Base-by-base conservation (phyloP, 1,284 basidiomycete species). In the Ceratobasidium sp. region DNA sequence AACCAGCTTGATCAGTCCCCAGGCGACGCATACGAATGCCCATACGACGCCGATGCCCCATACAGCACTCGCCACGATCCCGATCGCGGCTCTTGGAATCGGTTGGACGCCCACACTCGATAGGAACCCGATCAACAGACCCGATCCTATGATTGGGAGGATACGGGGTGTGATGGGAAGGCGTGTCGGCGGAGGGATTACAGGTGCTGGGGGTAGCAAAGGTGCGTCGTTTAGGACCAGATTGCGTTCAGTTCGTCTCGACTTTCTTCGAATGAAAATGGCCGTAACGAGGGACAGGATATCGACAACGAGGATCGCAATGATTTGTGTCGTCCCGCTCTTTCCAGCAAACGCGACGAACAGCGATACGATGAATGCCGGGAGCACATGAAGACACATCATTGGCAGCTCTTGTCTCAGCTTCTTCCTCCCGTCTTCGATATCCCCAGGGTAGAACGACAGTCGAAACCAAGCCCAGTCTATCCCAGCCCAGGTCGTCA, bases 41-140 rank as follows among this genome's bases (percentile, higher is more conserved):
- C 78, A 71, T 32, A 79, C 50, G 32, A 78, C 76, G 45, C 78
- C 76, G 46, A 80, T 73, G 23, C 76, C 64, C 36, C 76, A 75
- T 26, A 81, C 75, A 48, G 78, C 78, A 9, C 86, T 85, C 46
- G 87, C 82, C 72, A 92, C 83, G 70, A 89, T 83, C 16, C 92
- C 92, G 71, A 94, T 87, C 8, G 77, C 90, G 1, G 90, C 89
- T n/a, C 92, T 88, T 21, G 88, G 87, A 75, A 94, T 94, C 32
- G 92, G 84, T 26, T 84, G 81, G 34, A 93, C 83, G 2, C 81
- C 77, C 30, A 93, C 77, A 6, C 79, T 82, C 76, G 88, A 82
- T 59, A 91, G 80, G 78, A 94, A 93, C 0, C 89, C 85, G 75
- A 94, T 85, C 79, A 90, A 81, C 16, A 91, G 78, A 1, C 86